Base-by-base conservation (phyloP, 495 filamentous ascomycete genomes). In the Neurospora sp. region DNA sequence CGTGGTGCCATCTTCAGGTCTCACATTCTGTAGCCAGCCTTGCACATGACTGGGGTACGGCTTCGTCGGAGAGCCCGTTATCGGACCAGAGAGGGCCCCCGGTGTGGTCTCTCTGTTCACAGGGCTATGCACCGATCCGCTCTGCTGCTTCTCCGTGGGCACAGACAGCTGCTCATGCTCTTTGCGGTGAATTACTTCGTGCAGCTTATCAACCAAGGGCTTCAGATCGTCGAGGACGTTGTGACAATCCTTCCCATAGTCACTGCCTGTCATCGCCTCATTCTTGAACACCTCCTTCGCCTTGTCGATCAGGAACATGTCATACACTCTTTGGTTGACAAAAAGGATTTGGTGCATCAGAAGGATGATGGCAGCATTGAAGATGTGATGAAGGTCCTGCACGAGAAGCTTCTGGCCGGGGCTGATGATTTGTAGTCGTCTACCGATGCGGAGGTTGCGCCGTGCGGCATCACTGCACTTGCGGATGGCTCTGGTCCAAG, bases 311-410 rank as follows among this genome's bases (percentile, higher is more conserved):
- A 76, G 74, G 37, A 71, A 73, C n/a, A 69, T 43, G 39, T 81
- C 77, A 6, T 70, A 72, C 6, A 78, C 74, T n/a, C 74, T 72
- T 45, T 79, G 69, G 54, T 80, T 79, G 21, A 77, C 70, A 59
- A 77, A 80, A 11, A 80, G 59, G 36, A 84, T 79, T 66, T 81
- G 78, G 43, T 81, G 76, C 75, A 85, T 79, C 42, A 80, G 74
- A 19, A 85, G 79, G 45, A 84, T 77, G 59, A 84, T 75, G 70
- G 82, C 83, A 9, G 83, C 83, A 76, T 83, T 85, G 80, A 85
- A 85, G 42, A 84, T 73, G 71, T 82, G 77, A 76, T 85, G 84
- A 70, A 84, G 77, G 19, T 82, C 83, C 11, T 79, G 74, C 59
- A 82, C 71, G 19, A 82, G 76, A 11, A 83, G 77, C 69, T 76